These are phyloP conservation scores for Gossypium arboreum DNA, from an alignment of 345 rosid species.

Conservation along the genomic window DNA sequence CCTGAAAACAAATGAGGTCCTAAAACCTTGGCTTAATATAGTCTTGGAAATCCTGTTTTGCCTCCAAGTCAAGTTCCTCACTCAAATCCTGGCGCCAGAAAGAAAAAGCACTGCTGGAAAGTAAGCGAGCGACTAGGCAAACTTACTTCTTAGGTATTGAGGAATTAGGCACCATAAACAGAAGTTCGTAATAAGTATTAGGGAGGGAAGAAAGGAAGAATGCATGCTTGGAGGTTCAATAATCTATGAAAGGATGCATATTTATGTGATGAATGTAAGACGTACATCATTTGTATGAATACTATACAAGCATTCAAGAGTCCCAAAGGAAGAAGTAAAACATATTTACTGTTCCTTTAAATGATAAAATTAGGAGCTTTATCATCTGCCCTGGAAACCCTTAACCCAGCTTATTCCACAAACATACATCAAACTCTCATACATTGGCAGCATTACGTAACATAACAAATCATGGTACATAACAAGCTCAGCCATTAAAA, in stretches of 20 bases:
- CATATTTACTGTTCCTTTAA: neutral
- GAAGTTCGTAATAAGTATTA: neutral
- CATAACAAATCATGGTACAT: neutral
- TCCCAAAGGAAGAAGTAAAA: neutral
- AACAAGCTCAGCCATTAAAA: neutral
- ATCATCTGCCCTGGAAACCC: neutral
- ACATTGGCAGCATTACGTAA: neutral
- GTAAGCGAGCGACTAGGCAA: neutral
- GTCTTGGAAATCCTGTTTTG: neutral
- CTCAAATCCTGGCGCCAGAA: neutral
- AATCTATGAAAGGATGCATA: neutral
- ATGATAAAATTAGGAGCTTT: neutral
- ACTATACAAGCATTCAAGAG: neutral
- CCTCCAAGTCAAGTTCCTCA: neutral
- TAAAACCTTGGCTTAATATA: neutral
- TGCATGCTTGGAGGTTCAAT: neutral
- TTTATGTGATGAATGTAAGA: neutral
- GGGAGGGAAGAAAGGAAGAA: neutral
- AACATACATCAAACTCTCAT: slow-evolving; percentile 2
- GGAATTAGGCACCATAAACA: neutral
- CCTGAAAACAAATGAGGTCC: neutral
- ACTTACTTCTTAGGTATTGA: neutral
- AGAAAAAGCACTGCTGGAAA: neutral
- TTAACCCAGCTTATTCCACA: neutral
- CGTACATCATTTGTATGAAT: neutral